phyloP scores from a whole-genome alignment of 768 basidiomycete species.

The Suillus occidentalis region DNA sequence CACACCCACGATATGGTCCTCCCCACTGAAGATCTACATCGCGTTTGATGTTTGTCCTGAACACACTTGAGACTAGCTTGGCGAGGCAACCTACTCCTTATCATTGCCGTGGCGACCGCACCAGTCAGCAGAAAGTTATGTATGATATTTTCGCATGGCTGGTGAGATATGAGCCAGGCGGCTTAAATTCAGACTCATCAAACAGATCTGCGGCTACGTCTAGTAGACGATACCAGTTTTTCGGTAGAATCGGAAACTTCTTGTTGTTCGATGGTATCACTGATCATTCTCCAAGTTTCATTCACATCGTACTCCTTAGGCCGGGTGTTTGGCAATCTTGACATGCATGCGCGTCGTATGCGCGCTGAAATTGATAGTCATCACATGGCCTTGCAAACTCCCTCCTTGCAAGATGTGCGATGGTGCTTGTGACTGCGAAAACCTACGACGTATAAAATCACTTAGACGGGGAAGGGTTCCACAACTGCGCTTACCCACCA shows the following conservation, averaged over 20 bases:
- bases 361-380: neutral
- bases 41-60: neutral
- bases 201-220: neutral
- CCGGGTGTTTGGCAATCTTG: neutral
- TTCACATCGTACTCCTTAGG: neutral
- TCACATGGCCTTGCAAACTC: slow-evolving; percentile 67
- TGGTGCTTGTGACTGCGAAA: neutral
- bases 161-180: neutral
- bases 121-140: neutral
- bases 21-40: neutral
- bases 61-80: neutral
- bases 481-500: slow-evolving; percentile 92
- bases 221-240: neutral
- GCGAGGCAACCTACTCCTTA: neutral
- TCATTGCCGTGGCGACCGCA: neutral
- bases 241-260: neutral
- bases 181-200: neutral
- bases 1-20: neutral
- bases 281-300: neutral
- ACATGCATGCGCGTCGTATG: too few species aligned
- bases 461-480: slow-evolving; percentile 71
- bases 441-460: slow-evolving; percentile 88
- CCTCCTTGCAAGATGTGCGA: slow-evolving; percentile 58
- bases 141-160: neutral
- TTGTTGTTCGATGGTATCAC: neutral